Percentiles rank a stretch among this genome's conserved stretches.
Evolutionary conservation across 2,329 filamentous ascomycete genomes (phyloP).

Genomic region (Alternaria ventricosa): DNA sequence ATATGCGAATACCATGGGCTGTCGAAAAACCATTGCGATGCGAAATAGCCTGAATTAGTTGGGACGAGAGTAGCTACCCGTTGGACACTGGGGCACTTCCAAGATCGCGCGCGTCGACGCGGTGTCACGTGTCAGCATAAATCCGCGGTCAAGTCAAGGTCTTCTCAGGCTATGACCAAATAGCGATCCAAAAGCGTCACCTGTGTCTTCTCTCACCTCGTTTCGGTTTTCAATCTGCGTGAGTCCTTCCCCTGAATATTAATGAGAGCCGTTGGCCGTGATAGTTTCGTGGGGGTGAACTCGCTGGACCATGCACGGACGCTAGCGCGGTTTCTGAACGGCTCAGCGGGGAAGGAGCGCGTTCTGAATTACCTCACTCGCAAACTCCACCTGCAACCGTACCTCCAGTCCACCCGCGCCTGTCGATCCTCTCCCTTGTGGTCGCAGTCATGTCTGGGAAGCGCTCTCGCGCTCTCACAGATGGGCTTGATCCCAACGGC

Average conservation of each 20-base stretch:
- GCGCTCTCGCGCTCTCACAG: constrained; percentile 37
- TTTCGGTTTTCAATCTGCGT: background rate
- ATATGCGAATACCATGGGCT: background rate
- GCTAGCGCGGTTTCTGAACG: constrained; percentile 17
- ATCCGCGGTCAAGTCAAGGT: background rate
- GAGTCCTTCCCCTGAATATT: background rate
- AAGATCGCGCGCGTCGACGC: constrained; percentile 12
- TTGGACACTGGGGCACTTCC: background rate
- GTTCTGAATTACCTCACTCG: constrained; percentile 17
- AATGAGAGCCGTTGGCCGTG: background rate
- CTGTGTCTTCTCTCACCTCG: background rate
- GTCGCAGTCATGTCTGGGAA: constrained; percentile 37
- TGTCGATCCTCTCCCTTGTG: background rate
- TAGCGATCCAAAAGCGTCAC: background rate
- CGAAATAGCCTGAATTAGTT: background rate
- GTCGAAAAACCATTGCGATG: background rate
- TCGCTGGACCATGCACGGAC: background rate
- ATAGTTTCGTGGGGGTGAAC: background rate
- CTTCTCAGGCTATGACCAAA: background rate
- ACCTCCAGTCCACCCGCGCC: background rate
- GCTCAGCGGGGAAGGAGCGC: constrained; percentile 28
- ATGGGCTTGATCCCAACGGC: constrained; percentile 19
- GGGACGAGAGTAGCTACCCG: background rate
- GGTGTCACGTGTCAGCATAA: constrained; percentile 16
- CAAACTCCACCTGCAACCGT: constrained; percentile 1